Percentiles rank a stretch among this genome's conserved stretches.
Evolutionary conservation across 805 yeast species (phyloP).

Genomic region (Cephaloascus fragrans): DNA sequence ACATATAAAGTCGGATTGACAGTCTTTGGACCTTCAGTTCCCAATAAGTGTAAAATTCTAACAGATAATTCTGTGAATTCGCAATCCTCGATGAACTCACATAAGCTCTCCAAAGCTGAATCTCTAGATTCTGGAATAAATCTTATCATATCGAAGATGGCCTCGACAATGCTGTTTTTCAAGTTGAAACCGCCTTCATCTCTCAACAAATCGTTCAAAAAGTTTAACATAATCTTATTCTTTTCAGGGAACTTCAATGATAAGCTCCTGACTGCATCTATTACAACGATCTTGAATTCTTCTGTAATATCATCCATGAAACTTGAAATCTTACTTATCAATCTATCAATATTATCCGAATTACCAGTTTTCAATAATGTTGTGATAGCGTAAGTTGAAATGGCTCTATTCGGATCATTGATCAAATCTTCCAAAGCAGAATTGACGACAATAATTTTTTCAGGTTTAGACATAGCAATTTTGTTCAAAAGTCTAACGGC

Average conservation of each 20-base stretch:
- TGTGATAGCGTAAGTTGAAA: conserved; percentile 95
- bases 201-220: conserved; percentile 74
- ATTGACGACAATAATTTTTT: conserved; percentile 69
- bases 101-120: conserved; percentile 73
- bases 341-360: conserved; percentile 78
- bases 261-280: conserved; percentile 88
- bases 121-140: conserved; percentile 80
- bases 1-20: conserved; percentile 82
- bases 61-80: conserved; percentile 91
- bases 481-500: conserved; percentile 87
- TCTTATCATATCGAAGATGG: conserved; percentile 83
- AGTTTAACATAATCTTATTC: conserved; percentile 70
- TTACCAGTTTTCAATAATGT: conserved; percentile 93
- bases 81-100: conserved; percentile 98
- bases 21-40: conserved; percentile 89
- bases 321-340: conserved; percentile 77
- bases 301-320: conserved; percentile 92
- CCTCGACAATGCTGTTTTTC: conserved; percentile 84
- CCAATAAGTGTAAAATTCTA: conserved; percentile 84
- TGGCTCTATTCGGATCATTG: conserved; percentile 80
- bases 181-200: conserved; percentile 86
- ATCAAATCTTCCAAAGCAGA: conserved; percentile 79
- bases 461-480: conserved; percentile 75
- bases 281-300: conserved; percentile 89
- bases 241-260: conserved; percentile 91